Base-by-base conservation (phyloP, 2,329 filamentous ascomycete genomes). In the Ophiocordyceps camponoti-leonardi region DNA sequence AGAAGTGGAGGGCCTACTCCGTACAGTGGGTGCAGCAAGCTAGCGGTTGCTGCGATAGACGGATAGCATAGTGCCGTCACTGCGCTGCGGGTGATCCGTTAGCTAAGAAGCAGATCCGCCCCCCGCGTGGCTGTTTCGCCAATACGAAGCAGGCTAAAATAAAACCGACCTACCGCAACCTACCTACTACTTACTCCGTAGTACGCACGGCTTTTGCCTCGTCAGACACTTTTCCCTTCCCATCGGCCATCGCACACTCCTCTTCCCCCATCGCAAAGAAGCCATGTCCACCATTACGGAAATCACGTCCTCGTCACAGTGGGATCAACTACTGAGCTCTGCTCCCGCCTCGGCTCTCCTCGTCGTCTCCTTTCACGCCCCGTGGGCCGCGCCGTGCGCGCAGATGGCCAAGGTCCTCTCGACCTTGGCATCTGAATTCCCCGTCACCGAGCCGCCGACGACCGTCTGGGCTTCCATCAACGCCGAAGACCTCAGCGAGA, bases 311-410 rank as follows among this genome's bases (percentile, higher is more conserved):
- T 77, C 86, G 56, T 67, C 73, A 53, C 78, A 79, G 55, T 95
- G 92, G 79, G 70, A 79, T 52, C 67, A 76, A 52, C 73, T 83
- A 58, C 68, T 85, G 50, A 69, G 72, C 50, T 71, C 77, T 40
- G 71, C 88, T 14, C 75, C 84, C 12, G 59, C 81, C 2, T 74
- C 79, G 16, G 77, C 83, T 16, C 77, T 95, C 49, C 72, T 90
- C 50, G 73, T 95, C 58, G 77, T 94, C 59, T 95, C 88, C 61
- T 98, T 98, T 72, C 84, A 96, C 63, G 87, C 92, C 19, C 84
- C 88, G 52, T 98, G 92, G 92, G 92, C 92, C 28, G 87, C 87
- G 48, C 92, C 92, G 42, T 96, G 92, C 71, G 80, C 84, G 51
- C 87, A 95, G 66, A 96, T 96, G 88, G 78, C 77, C 53, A 83